Evolutionary conservation across 139 green algal species (phyloP), one percentile per base, ranked within the genome.

Genomic region (Yamagishiella unicocca): DNA sequence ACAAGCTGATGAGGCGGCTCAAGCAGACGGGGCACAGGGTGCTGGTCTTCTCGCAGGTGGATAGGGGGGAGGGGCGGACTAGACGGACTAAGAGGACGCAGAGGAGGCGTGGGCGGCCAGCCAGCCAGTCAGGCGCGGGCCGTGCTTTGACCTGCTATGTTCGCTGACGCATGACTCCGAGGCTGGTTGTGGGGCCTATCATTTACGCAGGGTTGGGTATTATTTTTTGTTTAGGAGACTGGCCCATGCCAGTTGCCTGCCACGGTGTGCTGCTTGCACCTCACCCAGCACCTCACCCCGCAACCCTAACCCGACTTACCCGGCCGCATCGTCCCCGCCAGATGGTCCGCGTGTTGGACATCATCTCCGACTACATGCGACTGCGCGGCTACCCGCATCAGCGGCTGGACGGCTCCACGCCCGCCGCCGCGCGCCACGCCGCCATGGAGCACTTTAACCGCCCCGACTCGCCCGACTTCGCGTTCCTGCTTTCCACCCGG

Each of bases 371-470:
- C 89, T 99, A 99, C 93, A 93, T 98, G 89, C 90, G 95, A 29
- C 92, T 98, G 90, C 91, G 95, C 3, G 97, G 97, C 73, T 98
- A 92, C 58, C 89, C 91, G 37, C 95, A 97, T 87, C 97, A 99
- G 91, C 95, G 97, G n/a, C 93, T 99, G 35, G 97, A 99, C 85
- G 97, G 97, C 54, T 97, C 88, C 81, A 99, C 96, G 2, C 85
- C 94, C 25, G 92, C 97, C 29, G 87, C 92, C 10, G 77, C 89
- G 54, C 93, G 97, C 31, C 93, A 98, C 84, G 83, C 64, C 40
- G 70, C 96, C 31, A 99, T 99, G 96, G 97, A 99, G 83, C 93
- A 97, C 71, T 99, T 99, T 96, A 99, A 99, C 87, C 92, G 89
- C 4, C 96, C 95, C 53, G 88, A 89, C 67, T 97, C 92, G 17